Evolutionary conservation across 1,284 basidiomycete species (phyloP).

Genomic region (Sanghuangporus sanghuang): DNA sequence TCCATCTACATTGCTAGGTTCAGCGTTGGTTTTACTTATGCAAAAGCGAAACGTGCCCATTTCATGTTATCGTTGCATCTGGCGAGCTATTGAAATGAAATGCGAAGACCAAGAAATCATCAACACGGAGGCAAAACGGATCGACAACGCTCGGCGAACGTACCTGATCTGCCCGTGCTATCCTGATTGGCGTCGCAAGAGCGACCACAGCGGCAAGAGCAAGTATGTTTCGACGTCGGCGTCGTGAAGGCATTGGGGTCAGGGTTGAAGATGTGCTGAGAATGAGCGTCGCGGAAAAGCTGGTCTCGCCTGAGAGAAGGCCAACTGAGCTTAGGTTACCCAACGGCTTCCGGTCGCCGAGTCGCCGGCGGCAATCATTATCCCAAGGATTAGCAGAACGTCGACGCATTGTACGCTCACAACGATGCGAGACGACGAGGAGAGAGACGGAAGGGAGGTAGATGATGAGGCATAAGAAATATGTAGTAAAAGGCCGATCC

Average conservation of each 20-base stretch:
- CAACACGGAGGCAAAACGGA: neutral
- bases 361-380: neutral
- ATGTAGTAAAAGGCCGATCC: neutral
- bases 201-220: neutral
- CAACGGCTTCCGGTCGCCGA: neutral
- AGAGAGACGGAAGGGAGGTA: neutral
- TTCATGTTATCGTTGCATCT: neutral
- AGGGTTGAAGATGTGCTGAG: neutral
- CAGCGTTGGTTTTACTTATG: neutral
- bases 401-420: neutral
- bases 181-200: neutral
- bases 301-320: neutral
- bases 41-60: neutral
- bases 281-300: neutral
- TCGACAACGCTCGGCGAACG: neutral
- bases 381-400: neutral
- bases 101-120: neutral
- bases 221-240: neutral
- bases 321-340: neutral
- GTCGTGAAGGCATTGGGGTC: neutral
- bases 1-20: constrained; percentile 1
- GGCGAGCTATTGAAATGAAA: neutral
- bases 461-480: neutral
- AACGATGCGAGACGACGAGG: neutral
- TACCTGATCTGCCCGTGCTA: neutral